Percentiles rank a stretch among this genome's conserved stretches.
Evolutionary conservation across 352 stramenopile genomes (phyloP).

Genomic region (Thraustotheca clavata): DNA sequence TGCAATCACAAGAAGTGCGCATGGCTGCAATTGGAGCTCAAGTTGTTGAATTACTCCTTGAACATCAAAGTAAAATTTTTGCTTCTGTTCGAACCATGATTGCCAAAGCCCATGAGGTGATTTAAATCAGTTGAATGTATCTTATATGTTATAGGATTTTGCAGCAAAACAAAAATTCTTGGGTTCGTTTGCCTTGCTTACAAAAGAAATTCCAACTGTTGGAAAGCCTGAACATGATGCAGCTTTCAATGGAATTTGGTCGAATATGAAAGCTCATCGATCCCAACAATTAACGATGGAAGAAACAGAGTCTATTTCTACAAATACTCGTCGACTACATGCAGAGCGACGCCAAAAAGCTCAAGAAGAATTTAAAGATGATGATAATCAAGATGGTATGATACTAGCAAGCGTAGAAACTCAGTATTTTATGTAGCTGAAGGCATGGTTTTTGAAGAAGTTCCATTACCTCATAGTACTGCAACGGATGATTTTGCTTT

Average conservation of each 20-base stretch:
- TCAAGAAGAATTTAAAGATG: background rate
- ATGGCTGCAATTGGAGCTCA: conserved; percentile 25
- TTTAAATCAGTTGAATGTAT: conserved; percentile 64
- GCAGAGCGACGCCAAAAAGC: background rate
- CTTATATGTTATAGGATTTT: conserved; percentile 9
- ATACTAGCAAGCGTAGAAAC: background rate
- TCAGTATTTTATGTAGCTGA: background rate
- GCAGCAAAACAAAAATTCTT: conserved; percentile 2
- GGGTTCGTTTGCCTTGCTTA: background rate
- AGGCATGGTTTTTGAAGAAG: background rate
- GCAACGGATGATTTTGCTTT: conserved; percentile 27
- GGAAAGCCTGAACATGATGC: background rate
- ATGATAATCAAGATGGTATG: background rate
- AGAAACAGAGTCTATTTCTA: background rate
- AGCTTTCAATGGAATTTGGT: background rate
- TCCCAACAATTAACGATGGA: background rate
- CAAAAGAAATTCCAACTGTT: background rate
- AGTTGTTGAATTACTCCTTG: conserved; percentile 70
- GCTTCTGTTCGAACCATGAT: conserved; percentile 53
- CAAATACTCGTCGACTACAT: background rate
- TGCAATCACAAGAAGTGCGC: background rate
- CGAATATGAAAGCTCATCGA: background rate
- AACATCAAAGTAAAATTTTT: conserved; percentile 69
- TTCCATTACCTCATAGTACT: background rate
- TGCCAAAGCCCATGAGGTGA: conserved; percentile 47